These are phyloP conservation scores for Sparassis latifolia DNA, from an alignment of 1,284 basidiomycete species.

Conservation along the genomic window DNA sequence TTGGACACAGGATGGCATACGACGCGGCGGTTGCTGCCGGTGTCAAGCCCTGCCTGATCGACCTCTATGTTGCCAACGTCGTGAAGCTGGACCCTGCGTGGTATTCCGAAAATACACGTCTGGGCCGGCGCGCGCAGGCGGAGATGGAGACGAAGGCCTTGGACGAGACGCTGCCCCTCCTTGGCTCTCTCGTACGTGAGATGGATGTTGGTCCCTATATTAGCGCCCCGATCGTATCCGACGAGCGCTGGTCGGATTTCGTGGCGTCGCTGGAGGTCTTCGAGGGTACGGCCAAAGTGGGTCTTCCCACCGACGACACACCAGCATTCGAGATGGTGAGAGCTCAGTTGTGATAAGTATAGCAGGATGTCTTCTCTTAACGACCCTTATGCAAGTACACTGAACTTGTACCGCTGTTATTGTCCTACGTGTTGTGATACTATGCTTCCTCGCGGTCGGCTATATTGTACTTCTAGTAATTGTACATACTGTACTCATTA, in stretches of 20 bases:
- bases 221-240: conserved; percentile 30
- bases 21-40: conserved; percentile 34
- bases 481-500: no score
- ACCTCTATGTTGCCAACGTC: conserved; percentile 28
- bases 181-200: conserved; percentile 24
- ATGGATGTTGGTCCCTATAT: conserved; percentile 29
- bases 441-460: no score
- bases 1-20: conserved; percentile 42
- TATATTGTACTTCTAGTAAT: no score
- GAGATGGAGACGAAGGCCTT: conserved; percentile 24
- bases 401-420: neutral
- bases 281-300: neutral
- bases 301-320: neutral
- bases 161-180: conserved; percentile 21
- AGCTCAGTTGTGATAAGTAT: neutral
- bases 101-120: conserved; percentile 30
- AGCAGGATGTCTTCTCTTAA: neutral
- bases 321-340: neutral
- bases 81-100: conserved; percentile 32
- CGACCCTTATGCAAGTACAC: neutral
- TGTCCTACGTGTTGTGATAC: no score
- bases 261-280: conserved; percentile 12
- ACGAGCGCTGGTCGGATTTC: conserved; percentile 29
- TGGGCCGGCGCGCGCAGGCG: conserved; percentile 18
- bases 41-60: conserved; percentile 22